Evolutionary conservation across 2,329 filamentous ascomycete genomes (phyloP), one percentile per base, ranked within the genome.

Genomic region (Colletotrichum lentis): DNA sequence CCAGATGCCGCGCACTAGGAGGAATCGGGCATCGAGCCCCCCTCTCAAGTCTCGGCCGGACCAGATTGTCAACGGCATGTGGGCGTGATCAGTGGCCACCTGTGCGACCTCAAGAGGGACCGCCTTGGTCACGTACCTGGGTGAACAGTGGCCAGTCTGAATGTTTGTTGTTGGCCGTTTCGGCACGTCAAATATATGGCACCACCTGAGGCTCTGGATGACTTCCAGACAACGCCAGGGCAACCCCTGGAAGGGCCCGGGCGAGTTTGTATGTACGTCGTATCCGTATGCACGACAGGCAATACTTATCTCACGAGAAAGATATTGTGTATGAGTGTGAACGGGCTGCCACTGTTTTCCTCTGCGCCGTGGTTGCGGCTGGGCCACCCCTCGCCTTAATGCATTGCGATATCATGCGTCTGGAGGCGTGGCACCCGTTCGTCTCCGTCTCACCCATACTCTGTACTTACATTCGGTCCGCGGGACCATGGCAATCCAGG

Each of bases 281-380:
- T n/a, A n/a, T n/a, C n/a, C n/a, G n/a, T n/a, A 64, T 10, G 27
- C 27, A 2, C 31, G n/a, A 44, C 53, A 49, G 52, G 35, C 64
- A 67, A 67, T 67, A 53, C n/a, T 64, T 54, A 67, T 64, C 27
- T 64, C 54, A 41, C 63, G 47, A 46, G 31, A 57, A 31, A 31
- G 27, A 31, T 31, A 2, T 31, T 31, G 53, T 20, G 41, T 43
- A 31, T 11, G 31, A 57, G 64, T 47, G 60, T 53, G 27, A 27
- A 53, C 37, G 14, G 27, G 53, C 53, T 55, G 22, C 35, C 39
- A 39, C 22, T n/a, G 64, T 4, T n/a, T 50, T 50, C 39, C 39
- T 41, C 31, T 8, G 41, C 46, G 39, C 31, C 39, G 24, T 16
- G 27, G 60, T 43, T 7, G 41, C 47, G 43, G 41, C 60, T 41